Evolutionary conservation across 441 rosid species (phyloP).

Genomic region (Sinapis alba): DNA sequence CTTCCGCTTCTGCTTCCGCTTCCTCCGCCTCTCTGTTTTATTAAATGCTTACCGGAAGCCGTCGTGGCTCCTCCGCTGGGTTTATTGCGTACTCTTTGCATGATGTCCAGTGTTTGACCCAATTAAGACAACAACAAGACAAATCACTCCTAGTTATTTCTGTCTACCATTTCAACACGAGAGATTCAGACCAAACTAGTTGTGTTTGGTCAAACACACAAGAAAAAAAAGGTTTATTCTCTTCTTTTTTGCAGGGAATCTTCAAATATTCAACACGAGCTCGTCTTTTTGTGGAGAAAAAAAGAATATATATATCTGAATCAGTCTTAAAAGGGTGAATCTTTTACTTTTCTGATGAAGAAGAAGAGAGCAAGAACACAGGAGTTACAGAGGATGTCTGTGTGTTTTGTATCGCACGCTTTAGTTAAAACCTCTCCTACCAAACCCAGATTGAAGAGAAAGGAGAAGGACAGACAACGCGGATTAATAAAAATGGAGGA

Average conservation of each 20-base stretch:
- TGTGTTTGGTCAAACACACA: slow-evolving; percentile 10
- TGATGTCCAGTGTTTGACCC: slow-evolving; percentile 13
- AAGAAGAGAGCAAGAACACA: slow-evolving; percentile 46
- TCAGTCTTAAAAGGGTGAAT: slow-evolving; percentile 18
- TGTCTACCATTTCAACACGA: slow-evolving; percentile 20
- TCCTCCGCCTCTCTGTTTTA: slow-evolving; percentile 35
- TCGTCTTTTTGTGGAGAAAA: slow-evolving; percentile 16
- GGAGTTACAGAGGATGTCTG: slow-evolving; percentile 68
- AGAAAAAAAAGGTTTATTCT: background rate
- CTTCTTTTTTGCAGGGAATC: slow-evolving; percentile 13
- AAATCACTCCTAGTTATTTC: background rate
- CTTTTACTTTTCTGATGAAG: background rate
- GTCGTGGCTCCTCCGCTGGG: slow-evolving; percentile 20
- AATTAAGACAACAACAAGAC: background rate
- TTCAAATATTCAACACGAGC: slow-evolving; percentile 28
- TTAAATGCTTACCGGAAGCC: slow-evolving; percentile 33
- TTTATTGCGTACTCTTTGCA: slow-evolving; percentile 40
- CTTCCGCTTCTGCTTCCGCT: slow-evolving; percentile 22
- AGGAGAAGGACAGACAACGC: slow-evolving; percentile 24
- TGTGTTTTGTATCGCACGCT: slow-evolving; percentile 34
- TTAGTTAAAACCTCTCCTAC: slow-evolving; percentile 33
- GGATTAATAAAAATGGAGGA: background rate
- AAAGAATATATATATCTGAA: background rate
- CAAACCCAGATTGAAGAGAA: slow-evolving; percentile 36
- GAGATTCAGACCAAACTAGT: slow-evolving; percentile 18